phyloP scores from a whole-genome alignment of 352 stramenopile species.

The Globisporangium paroecandrum region DNA sequence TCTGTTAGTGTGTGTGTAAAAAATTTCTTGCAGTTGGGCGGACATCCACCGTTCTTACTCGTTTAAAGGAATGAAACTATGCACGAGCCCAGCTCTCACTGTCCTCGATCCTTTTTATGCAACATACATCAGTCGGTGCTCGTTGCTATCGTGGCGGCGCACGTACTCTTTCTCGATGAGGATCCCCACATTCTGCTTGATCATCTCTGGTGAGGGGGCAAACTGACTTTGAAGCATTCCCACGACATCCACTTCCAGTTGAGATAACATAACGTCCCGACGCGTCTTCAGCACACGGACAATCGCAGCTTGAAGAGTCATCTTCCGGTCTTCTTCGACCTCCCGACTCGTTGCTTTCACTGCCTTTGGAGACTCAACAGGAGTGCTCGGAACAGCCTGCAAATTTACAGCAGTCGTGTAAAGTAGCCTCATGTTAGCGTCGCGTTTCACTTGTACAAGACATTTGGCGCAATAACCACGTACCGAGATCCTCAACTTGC shows the following conservation, averaged over 20 bases:
- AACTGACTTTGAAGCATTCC: slow-evolving; percentile 78
- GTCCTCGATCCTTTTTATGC: slow-evolving; percentile 26
- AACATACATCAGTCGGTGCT: slow-evolving; percentile 65
- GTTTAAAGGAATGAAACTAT: slow-evolving; percentile 5
- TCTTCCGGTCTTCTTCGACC: slow-evolving; percentile 87
- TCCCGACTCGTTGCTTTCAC: slow-evolving; percentile 50
- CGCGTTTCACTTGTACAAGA: neutral
- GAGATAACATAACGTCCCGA: slow-evolving; percentile 61
- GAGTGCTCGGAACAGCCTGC: slow-evolving; percentile 50
- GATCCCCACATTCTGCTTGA: slow-evolving; percentile 83
- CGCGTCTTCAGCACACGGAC: slow-evolving; percentile 82
- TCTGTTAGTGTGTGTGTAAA: neutral
- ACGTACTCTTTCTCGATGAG: slow-evolving; percentile 85
- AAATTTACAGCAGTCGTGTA: neutral
- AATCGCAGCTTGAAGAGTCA: slow-evolving; percentile 81
- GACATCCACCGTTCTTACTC: neutral
- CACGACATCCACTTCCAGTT: slow-evolving; percentile 62
- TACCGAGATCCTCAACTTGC: slow-evolving; percentile 53
- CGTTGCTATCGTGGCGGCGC: slow-evolving; percentile 56
- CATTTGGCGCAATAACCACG: slow-evolving; percentile 5
- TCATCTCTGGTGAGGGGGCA: slow-evolving; percentile 44
- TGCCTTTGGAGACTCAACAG: slow-evolving; percentile 65
- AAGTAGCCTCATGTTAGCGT: neutral
- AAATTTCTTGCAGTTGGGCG: neutral
- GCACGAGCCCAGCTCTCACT: neutral